Evolutionary conservation across 805 yeast genomes (phyloP), one percentile per base, ranked within the genome.

Genomic region (Saturnispora silvae): DNA sequence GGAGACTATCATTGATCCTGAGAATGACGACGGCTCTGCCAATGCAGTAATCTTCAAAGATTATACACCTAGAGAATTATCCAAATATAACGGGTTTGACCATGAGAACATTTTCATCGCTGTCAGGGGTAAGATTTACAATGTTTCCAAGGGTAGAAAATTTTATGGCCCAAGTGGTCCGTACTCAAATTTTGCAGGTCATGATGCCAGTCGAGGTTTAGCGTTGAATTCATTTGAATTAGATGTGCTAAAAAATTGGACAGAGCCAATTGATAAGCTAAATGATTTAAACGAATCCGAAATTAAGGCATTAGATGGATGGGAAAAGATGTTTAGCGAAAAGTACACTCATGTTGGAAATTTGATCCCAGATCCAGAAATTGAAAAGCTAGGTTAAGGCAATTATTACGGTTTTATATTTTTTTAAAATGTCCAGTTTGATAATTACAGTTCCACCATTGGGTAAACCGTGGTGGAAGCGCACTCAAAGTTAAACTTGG

Each of bases 151-250:
- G 9, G 94, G 94, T 0, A 72, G 87, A 45, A 71, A 72, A 33
- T 87, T 89, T 54, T 89, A 89, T 57, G 97, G 97, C 0, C 97
- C 97, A 5, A 83, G 89, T 22, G 96, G 96, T 0, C 95, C 96
- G 0, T 89, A 89, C 60, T 77, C 82, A 30, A 84, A 82, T 53
- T 89, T 89, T 66, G 96, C 96, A 1, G 97, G 97, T 2, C 80
- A 83, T 47, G 97, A 89, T 60, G 96, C 96, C 3, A 80, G 94
- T 1, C 67, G 97, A 46, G 97, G 96, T 0, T 68, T 89, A 39
- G 96, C 96, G 1, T 64, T 72, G 49, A 87, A 86, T 58, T 81
- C 94, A 14, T 89, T 87, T 59, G 96, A 86, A 35, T 11, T 40
- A 49, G 73, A 65, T 37, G 67, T 67, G 54, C 63, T 92, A 20